These are phyloP conservation scores for Hortiboletus rubellus DNA, from an alignment of 1,284 basidiomycete species.

Conservation along the genomic window DNA sequence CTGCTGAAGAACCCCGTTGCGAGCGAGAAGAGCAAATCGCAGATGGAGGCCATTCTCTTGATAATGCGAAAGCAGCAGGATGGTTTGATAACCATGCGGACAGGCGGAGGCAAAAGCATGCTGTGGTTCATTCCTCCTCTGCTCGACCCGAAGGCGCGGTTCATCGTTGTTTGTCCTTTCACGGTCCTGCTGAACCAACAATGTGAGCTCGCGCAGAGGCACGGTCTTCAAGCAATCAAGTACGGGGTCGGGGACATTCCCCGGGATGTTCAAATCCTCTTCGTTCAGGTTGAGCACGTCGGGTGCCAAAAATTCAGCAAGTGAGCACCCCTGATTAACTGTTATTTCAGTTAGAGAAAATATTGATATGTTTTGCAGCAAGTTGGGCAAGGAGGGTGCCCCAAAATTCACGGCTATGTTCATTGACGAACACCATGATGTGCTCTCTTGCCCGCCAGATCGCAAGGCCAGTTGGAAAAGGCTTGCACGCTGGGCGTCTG, in stretches of 20 bases:
- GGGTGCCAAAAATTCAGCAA: not conserved
- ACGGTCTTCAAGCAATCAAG: not conserved
- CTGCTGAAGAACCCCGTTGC: not conserved
- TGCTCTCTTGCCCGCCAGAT: constrained; percentile 1
- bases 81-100: constrained; percentile 7
- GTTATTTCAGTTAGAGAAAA: too few species aligned
- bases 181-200: constrained; percentile 5
- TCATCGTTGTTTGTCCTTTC: constrained; percentile 11
- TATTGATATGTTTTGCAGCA: not conserved
- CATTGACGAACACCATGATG: constrained; percentile 6
- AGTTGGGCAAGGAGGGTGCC: not conserved
- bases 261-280: not conserved
- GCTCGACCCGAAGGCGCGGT: not conserved
- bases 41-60: constrained; percentile 3
- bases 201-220: not conserved
- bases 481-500: constrained; percentile 3
- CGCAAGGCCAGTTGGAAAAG: not conserved
- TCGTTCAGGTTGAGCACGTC: constrained; percentile 15
- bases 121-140: constrained; percentile 4
- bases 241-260: not conserved
- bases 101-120: constrained; percentile 13
- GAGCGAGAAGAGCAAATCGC: not conserved
- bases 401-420: constrained; percentile 1
- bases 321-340: too few species aligned
- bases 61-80: not conserved